Evolutionary conservation across 768 basidiomycete genomes (phyloP).

Genomic region (Suillus clintonianus): DNA sequence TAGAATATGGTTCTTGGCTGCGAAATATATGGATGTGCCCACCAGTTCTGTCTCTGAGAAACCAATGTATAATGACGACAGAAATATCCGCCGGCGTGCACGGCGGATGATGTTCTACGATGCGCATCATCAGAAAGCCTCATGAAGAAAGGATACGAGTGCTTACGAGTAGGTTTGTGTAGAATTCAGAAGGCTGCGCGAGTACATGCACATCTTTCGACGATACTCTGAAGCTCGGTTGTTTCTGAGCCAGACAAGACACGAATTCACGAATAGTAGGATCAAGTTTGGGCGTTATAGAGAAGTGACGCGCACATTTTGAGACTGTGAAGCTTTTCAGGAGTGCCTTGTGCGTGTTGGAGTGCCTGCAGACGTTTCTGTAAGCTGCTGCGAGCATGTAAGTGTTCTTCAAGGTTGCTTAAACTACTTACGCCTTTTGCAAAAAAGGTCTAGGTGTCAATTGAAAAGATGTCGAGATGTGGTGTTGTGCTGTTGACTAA

Average conservation of each 20-base stretch:
- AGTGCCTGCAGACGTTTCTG: slow-evolving; percentile 2
- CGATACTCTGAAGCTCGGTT: slow-evolving; percentile 50
- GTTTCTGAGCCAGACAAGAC: slow-evolving; percentile 35
- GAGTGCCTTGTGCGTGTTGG: slow-evolving; percentile 5
- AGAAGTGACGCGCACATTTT: slow-evolving; percentile 29
- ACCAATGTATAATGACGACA: slow-evolving; percentile 91
- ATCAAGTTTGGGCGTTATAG: slow-evolving; percentile 29
- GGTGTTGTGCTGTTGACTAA: neutral
- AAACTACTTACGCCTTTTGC: neutral
- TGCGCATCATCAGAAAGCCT: neutral
- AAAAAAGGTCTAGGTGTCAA: neutral
- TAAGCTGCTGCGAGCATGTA: slow-evolving; percentile 10
- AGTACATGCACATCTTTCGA: slow-evolving; percentile 56
- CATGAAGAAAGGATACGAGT: neutral
- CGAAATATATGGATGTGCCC: slow-evolving; percentile 28
- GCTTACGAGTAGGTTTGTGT: slow-evolving; percentile 54
- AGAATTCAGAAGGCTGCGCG: slow-evolving; percentile 59
- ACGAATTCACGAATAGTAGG: slow-evolving; percentile 41
- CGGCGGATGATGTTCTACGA: slow-evolving; percentile 70
- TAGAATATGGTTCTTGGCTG: neutral
- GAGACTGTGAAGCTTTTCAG: slow-evolving; percentile 14
- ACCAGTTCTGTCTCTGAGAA: slow-evolving; percentile 79
- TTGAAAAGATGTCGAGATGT: neutral
- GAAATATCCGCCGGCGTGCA: slow-evolving; percentile 80
- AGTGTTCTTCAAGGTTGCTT: neutral